Evolutionary conservation across 257 asterid species (phyloP).

Genomic region (Verbena officinalis): DNA sequence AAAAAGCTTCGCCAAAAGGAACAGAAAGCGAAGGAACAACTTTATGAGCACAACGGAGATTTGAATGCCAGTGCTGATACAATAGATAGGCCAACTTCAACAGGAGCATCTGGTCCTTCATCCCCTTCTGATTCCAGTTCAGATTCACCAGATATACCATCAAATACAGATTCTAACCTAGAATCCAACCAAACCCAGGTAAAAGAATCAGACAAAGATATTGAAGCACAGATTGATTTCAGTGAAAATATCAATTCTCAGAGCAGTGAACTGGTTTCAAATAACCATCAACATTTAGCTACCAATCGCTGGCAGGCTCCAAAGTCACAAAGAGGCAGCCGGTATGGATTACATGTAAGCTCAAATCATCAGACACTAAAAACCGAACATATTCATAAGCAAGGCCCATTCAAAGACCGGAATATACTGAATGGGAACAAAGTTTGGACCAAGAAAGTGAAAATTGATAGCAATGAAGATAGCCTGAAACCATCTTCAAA

Average conservation of each 20-base stretch:
- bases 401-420: conserved; percentile 48
- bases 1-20: conserved; percentile 85
- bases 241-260: conserved; percentile 45
- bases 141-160: conserved; percentile 37
- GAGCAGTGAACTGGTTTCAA: conserved; percentile 40
- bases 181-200: conserved; percentile 44
- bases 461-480: conserved; percentile 45
- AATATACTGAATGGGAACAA: conserved; percentile 44
- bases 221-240: conserved; percentile 44
- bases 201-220: conserved; percentile 43
- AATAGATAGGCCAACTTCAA: conserved; percentile 42
- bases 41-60: conserved; percentile 35
- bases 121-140: conserved; percentile 49
- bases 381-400: conserved; percentile 57
- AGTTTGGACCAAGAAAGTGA: conserved; percentile 79
- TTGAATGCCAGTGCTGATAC: conserved; percentile 40
- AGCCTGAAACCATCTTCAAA: conserved; percentile 41
- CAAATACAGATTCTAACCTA: conserved; percentile 34
- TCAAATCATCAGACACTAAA: conserved; percentile 51
- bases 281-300: conserved; percentile 37
- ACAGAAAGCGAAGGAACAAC: conserved; percentile 67
- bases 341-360: conserved; percentile 47
- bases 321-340: conserved; percentile 55
- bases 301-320: conserved; percentile 56
- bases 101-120: conserved; percentile 50